phyloP scores from a whole-genome alignment of 441 rosid species.

The Populus hybrid region DNA sequence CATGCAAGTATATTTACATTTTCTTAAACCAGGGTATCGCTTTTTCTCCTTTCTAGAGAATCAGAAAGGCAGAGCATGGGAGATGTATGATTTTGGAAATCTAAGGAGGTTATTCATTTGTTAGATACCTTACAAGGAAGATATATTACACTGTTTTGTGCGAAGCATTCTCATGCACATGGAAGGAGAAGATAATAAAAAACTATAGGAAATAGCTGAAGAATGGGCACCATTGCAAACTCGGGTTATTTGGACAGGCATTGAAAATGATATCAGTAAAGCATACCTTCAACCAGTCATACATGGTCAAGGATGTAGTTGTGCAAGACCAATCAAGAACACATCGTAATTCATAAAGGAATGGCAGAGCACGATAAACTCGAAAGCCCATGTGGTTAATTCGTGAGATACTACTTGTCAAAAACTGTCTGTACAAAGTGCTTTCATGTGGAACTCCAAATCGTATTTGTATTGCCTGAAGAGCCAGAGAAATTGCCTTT shows the following conservation, averaged over 20 bases:
- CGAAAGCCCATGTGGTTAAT: constrained; percentile 88
- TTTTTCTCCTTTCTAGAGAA: not conserved
- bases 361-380: constrained; percentile 94
- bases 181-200: not conserved
- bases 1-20: not conserved
- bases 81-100: not conserved
- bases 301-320: constrained; percentile 96
- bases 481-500: constrained; percentile 84
- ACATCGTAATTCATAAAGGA: constrained; percentile 94
- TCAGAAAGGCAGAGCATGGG: not conserved
- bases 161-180: not conserved
- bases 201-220: not conserved
- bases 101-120: not conserved
- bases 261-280: not conserved
- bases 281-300: constrained; percentile 97
- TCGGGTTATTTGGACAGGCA: not conserved
- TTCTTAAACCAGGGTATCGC: not conserved
- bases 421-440: constrained; percentile 87
- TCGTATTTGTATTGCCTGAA: constrained; percentile 91
- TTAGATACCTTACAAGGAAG: not conserved
- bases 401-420: constrained; percentile 88
- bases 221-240: not conserved
- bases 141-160: not conserved
- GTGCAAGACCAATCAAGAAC: constrained; percentile 99
- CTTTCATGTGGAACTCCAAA: constrained; percentile 90